Conservation (phyloP, 2,329 filamentous ascomycete species). For the Colletotrichum gloeosporioides region DNA sequence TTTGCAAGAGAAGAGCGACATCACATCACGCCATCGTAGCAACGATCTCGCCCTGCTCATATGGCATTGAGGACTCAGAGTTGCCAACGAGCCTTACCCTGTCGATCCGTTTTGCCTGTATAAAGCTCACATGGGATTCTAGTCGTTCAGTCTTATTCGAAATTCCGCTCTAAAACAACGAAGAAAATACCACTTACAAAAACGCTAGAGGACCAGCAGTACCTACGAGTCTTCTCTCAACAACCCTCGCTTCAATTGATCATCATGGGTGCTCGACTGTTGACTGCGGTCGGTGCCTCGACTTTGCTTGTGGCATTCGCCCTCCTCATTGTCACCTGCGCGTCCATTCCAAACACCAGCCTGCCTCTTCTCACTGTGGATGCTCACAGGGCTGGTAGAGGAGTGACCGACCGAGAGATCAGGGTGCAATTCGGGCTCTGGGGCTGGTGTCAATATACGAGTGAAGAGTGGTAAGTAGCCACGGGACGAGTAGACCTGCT, state of each 20-base stretch:
- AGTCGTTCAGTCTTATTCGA: too few relatives aligned
- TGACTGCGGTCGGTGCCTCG: neutral
- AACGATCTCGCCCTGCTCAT: neutral
- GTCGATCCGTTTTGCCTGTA: neutral
- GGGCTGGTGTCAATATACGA: neutral
- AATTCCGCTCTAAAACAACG: too few relatives aligned
- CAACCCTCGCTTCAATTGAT: neutral
- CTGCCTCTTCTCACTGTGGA: neutral
- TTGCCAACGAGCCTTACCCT: fast-evolving
- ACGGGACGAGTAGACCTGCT: fast-evolving
- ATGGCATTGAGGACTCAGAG: neutral
- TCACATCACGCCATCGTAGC: neutral
- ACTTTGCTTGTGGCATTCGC: neutral
- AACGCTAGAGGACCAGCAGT: too few relatives aligned
- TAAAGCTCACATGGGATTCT: neutral
- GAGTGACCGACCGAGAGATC: neutral
- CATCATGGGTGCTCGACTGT: neutral
- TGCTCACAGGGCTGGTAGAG: neutral
- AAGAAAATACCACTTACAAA: too few relatives aligned
- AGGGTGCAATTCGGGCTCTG: neutral
- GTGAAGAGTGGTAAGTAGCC: neutral
- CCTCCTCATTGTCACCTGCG: neutral
- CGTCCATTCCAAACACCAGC: neutral
- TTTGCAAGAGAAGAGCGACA: neutral
- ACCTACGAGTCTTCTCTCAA: too few relatives aligned